Evolutionary conservation across 1,139 yeast species (phyloP).

Genomic region (Saccharomyces hybrid): DNA sequence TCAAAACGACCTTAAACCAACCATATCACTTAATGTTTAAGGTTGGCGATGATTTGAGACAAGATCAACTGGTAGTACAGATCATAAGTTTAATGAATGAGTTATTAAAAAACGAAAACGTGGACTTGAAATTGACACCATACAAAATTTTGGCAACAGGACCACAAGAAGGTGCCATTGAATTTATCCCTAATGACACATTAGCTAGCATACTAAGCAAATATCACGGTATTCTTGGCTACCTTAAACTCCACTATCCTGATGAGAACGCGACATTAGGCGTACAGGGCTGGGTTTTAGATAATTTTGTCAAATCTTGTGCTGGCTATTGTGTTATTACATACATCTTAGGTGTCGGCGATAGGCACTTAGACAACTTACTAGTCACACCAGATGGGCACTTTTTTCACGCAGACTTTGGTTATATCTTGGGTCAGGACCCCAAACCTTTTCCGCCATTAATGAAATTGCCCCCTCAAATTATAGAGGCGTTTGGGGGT

Average conservation of each 20-base stretch:
- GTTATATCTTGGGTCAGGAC: constrained; percentile 91
- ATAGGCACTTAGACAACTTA: constrained; percentile 88
- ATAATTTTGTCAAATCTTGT: constrained; percentile 87
- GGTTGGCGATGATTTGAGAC: constrained; percentile 92
- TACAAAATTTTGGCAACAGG: constrained; percentile 89
- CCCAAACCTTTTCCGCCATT: constrained; percentile 98
- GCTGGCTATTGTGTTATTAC: constrained; percentile 98
- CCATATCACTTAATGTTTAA: constrained; percentile 81
- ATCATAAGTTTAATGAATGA: constrained; percentile 89
- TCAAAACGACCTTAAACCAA: constrained; percentile 51
- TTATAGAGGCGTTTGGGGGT: constrained; percentile 98
- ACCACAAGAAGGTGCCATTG: constrained; percentile 83
- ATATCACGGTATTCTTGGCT: constrained; percentile 69
- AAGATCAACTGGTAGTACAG: constrained; percentile 93
- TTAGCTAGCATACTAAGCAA: constrained; percentile 71
- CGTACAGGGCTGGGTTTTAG: constrained; percentile 74
- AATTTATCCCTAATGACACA: constrained; percentile 87
- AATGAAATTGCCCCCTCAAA: constrained; percentile 95
- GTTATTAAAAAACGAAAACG: constrained; percentile 77
- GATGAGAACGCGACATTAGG: constrained; percentile 56
- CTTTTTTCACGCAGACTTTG: constrained; percentile 96
- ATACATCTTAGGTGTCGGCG: constrained; percentile 91
- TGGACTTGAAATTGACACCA: constrained; percentile 82
- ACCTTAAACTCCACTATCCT: constrained; percentile 59
- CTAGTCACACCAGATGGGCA: constrained; percentile 68